phyloP scores from a whole-genome alignment of 306 rosid genomes.

The Aeschynomene evenia region DNA sequence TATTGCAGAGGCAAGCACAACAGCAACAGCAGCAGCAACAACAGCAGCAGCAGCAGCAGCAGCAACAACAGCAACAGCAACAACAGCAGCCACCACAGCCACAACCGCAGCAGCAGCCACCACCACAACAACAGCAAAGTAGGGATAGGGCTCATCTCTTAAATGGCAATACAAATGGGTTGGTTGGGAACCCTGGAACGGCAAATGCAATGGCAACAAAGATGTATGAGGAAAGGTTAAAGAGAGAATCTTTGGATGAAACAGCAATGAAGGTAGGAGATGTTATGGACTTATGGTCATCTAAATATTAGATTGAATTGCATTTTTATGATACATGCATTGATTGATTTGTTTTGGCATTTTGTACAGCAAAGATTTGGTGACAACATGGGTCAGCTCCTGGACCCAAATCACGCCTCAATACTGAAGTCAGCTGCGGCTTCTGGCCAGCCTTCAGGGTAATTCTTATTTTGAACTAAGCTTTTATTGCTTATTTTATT shows the following conservation, averaged over 20 bases:
- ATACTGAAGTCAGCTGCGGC: slow-evolving; percentile 86
- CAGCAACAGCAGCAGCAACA: slow-evolving; percentile 22
- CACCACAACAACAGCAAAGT: slow-evolving; percentile 62
- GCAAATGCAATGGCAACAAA: slow-evolving; percentile 92
- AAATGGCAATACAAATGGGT: slow-evolving; percentile 84
- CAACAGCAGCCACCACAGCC: slow-evolving; percentile 47
- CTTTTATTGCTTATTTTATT: not conserved
- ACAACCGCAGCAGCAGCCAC: slow-evolving; percentile 37
- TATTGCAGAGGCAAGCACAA: slow-evolving; percentile 69
- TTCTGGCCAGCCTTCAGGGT: slow-evolving; percentile 96
- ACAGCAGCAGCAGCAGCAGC: slow-evolving; percentile 48
- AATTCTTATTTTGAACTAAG: slow-evolving; percentile 12
- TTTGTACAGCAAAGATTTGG: slow-evolving; percentile 81
- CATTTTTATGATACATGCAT: slow-evolving; percentile 13
- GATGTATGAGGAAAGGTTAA: slow-evolving; percentile 93
- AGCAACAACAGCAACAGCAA: slow-evolving; percentile 59
- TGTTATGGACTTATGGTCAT: slow-evolving; percentile 15
- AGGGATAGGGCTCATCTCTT: slow-evolving; percentile 88
- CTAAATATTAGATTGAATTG: not conserved
- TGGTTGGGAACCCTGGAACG: slow-evolving; percentile 80
- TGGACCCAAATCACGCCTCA: slow-evolving; percentile 84
- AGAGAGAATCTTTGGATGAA: slow-evolving; percentile 92
- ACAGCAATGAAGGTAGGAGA: slow-evolving; percentile 74
- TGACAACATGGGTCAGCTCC: slow-evolving; percentile 85
- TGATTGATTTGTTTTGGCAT: slow-evolving; percentile 32